Conservation (phyloP, 768 basidiomycete genomes). For the Fomitopsis serialis region DNA sequence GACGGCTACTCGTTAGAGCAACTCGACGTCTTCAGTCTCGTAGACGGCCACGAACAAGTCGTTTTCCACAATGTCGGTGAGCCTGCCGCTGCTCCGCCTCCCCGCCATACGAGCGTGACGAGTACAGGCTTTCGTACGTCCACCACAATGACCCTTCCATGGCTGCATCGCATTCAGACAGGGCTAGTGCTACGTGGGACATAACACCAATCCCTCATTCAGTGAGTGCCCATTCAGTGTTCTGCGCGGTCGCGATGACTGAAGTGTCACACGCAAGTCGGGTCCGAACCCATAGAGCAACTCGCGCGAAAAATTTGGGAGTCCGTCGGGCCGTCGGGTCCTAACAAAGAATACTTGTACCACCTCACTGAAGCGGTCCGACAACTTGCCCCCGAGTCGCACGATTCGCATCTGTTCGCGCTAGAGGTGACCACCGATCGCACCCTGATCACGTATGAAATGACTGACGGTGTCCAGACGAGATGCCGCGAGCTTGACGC, state of each 20-base stretch:
- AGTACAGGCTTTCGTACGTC: constrained; percentile 48
- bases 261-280: constrained; percentile 45
- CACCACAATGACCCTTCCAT: background rate
- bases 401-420: constrained; percentile 71
- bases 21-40: constrained; percentile 64
- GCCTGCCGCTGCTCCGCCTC: background rate
- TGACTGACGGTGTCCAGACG: constrained; percentile 8
- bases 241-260: background rate
- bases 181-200: constrained; percentile 78
- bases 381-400: constrained; percentile 66
- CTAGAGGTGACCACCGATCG: constrained; percentile 52
- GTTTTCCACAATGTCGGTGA: constrained; percentile 48
- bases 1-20: constrained; percentile 88
- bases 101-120: constrained; percentile 7
- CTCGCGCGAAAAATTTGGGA: constrained; percentile 69
- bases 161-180: background rate
- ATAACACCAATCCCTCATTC: constrained; percentile 84
- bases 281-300: constrained; percentile 68
- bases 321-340: constrained; percentile 82
- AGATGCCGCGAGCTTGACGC: constrained; percentile 20
- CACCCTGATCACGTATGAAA: background rate
- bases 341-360: constrained; percentile 93
- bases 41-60: constrained; percentile 46
- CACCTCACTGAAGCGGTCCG: constrained; percentile 67
- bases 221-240: constrained; percentile 38